phyloP scores from a whole-genome alignment of 306 rosid species.

The Vicia faba region DNA sequence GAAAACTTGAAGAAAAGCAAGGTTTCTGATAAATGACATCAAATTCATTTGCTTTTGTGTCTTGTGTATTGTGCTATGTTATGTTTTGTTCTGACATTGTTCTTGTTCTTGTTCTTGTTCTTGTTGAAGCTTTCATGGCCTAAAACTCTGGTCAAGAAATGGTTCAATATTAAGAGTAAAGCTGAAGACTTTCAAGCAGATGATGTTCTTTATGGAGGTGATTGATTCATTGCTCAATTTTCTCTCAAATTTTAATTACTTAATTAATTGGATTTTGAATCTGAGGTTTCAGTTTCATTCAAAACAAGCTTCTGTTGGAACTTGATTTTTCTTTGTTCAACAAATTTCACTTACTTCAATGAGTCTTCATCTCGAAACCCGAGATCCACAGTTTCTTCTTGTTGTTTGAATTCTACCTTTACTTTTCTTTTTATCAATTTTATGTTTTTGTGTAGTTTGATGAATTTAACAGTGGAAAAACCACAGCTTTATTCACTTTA shows the following conservation, averaged over 20 bases:
- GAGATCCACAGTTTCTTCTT: constrained; percentile 62
- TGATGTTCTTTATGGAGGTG: constrained; percentile 72
- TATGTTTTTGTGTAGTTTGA: constrained; percentile 42
- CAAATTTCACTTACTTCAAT: constrained; percentile 34
- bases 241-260: constrained; percentile 23
- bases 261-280: constrained; percentile 30
- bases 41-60: constrained; percentile 34
- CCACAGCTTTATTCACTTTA: constrained; percentile 68
- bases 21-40: constrained; percentile 55
- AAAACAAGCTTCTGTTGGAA: constrained; percentile 31
- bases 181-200: constrained; percentile 88
- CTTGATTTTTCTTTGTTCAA: constrained; percentile 33
- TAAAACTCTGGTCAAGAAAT: constrained; percentile 90
- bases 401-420: constrained; percentile 1
- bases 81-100: constrained; percentile 27
- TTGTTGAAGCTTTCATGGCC: constrained; percentile 93
- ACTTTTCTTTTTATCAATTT: constrained; percentile 2
- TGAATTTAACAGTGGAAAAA: constrained; percentile 59
- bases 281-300: constrained; percentile 18
- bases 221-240: constrained; percentile 42
- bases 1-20: constrained; percentile 93
- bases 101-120: constrained; percentile 31
- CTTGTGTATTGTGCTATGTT: neutral
- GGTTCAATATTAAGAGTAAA: constrained; percentile 96
- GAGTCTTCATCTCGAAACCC: constrained; percentile 39